Evolutionary conservation across 768 basidiomycete species (phyloP), one percentile per base, ranked within the genome.

Genomic region (Suillus tomentosus): DNA sequence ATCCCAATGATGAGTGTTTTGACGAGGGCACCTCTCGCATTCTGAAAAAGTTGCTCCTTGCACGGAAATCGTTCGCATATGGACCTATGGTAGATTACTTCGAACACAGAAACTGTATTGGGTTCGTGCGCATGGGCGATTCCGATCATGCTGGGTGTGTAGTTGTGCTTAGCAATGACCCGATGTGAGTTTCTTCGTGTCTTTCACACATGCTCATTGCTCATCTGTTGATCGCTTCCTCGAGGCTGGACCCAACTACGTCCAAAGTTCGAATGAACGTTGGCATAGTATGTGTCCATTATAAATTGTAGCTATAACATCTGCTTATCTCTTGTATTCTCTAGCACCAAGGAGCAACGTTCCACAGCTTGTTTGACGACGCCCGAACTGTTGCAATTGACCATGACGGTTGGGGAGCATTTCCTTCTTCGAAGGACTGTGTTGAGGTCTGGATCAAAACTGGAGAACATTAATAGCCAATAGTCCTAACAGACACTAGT

Each of bases 41-140:
- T 53, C 79, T 94, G 57, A 79, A 70, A 54, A 69, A 79, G 27
- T 75, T 95, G 54, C 83, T 94, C 22, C 73, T 80, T 50, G 85
- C 81, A 39, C 89, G 93, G 68, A 85, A 84, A 78, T 76, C 70
- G 60, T 90, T 82, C 68, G 91, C 91, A 2, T 87, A 92, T 68
- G 93, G 92, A 7, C 67, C 74, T 13, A 83, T 79, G 39, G 76
- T 74, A 57, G 91, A 94, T 70, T 92, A 90, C 74, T 80, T 84
- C 62, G 73, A 76, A 17, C 72, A 82, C 51, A 80, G 70, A 31
- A 87, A 90, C 67, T 92, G 86, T 70, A 86, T 94, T 69, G 93
- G 90, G 22, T 94, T 91, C 68, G 86, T 90, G 62, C 84, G 92
- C 50, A 77, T 78, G 73, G 93, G 93, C 14, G 79, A 87, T 72